Percentiles rank a stretch among this genome's conserved stretches.
Conservation (phyloP, 345 rosid genomes). For the Melaleuca quinquenervia region DNA sequence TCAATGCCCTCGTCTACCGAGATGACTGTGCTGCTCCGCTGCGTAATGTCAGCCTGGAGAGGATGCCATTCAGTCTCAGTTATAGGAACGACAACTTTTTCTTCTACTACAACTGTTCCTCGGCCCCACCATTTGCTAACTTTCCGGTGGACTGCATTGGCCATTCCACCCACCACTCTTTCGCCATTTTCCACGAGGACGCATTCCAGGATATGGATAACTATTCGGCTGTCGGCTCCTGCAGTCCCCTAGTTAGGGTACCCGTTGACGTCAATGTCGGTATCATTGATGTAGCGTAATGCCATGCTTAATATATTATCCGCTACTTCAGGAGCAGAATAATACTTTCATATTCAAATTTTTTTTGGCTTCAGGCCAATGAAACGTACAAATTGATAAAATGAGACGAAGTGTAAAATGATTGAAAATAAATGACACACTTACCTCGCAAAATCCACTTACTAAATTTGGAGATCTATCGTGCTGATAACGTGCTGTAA, state of each 20-base stretch:
- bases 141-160: slow-evolving; percentile 7
- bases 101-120: slow-evolving; percentile 15
- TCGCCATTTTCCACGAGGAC: slow-evolving; percentile 23
- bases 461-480: too few relatives aligned
- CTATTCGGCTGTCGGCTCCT: slow-evolving; percentile 1
- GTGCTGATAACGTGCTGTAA: too few relatives aligned
- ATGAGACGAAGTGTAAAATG: too few relatives aligned
- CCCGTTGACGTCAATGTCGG: slow-evolving; percentile 6
- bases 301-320: too few relatives aligned
- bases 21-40: background rate
- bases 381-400: too few relatives aligned
- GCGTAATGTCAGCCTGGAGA: slow-evolving; percentile 22
- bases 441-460: too few relatives aligned
- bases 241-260: slow-evolving; percentile 13
- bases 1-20: background rate
- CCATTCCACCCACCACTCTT: slow-evolving; percentile 13
- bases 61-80: slow-evolving; percentile 11
- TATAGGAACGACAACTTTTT: background rate
- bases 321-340: too few relatives aligned
- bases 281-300: too few relatives aligned
- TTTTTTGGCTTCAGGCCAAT: too few relatives aligned
- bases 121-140: background rate
- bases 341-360: too few relatives aligned
- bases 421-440: too few relatives aligned
- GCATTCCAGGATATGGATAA: background rate